These are phyloP conservation scores for Ustilaginoidea virens DNA, from an alignment of 2,329 filamentous ascomycete genomes.

Conservation along the genomic window DNA sequence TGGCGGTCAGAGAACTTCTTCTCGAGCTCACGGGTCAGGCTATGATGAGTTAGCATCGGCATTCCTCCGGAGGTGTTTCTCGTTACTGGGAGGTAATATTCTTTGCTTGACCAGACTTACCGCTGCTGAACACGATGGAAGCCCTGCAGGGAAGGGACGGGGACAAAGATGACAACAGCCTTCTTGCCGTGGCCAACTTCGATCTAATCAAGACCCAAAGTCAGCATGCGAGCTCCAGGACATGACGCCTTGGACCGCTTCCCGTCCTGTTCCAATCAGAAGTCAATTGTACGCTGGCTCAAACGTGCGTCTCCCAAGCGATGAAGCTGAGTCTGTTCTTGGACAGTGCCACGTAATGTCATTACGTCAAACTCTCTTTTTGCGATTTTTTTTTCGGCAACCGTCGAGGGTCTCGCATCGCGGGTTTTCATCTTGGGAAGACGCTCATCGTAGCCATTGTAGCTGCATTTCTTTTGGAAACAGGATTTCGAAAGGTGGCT, in stretches of 20 bases:
- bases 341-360: too few species aligned
- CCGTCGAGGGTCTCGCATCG: constrained; percentile 1
- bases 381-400: constrained; percentile 6
- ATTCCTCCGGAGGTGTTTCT: too few species aligned
- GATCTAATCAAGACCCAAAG: constrained; percentile 65
- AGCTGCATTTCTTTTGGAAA: constrained; percentile 21
- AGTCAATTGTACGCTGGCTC: constrained; percentile 24
- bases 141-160: constrained; percentile 91
- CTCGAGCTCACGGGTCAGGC: constrained; percentile 99
- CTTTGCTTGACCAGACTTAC: constrained; percentile 40
- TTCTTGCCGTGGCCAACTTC: constrained; percentile 99
- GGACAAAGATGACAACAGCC: constrained; percentile 99
- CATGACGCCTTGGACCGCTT: constrained; percentile 57
- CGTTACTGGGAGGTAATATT: neutral
- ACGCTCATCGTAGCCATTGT: constrained; percentile 17
- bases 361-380: neutral
- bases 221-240: constrained; percentile 67
- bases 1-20: constrained; percentile 99
- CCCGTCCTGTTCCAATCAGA: constrained; percentile 52
- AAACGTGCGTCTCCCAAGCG: constrained; percentile 12
- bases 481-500: constrained; percentile 22
- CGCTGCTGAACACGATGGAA: constrained; percentile 99
- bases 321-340: too few species aligned
- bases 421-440: constrained; percentile 4
- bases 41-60: too few species aligned